Base-by-base conservation (phyloP, 1,139 yeast genomes). In the Yarrowia galli region DNA sequence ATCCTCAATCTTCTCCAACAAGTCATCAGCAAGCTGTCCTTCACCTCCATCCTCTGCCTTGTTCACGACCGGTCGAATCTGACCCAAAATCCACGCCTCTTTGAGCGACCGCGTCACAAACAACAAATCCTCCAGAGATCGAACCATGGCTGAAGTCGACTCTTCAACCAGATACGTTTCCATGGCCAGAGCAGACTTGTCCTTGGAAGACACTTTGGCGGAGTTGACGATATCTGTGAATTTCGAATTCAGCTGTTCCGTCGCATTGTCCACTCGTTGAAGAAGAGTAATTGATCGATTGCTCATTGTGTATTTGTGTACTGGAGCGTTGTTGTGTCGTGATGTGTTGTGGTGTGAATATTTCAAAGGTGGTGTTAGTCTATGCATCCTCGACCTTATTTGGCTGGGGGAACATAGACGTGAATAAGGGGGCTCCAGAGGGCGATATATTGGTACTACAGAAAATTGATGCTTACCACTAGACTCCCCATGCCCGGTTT, bases 71-170 rank as follows among this genome's bases (percentile, higher is more conserved):
- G 79, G 76, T 54, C 74, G 73, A n/a, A 79, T 74, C 69, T 79
- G 81, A 23, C 82, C 82, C 38, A 80, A 72, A 22, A 80, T 74
- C 82, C 82, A 80, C 13, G 81, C 80, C 70, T 80, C 82, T 69
- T 80, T 80, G 58, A 80, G 70, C 36, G 77, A 74, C 25, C 82
- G 72, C 1, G 82, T 78, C 45, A 80, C 76, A 68, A 76, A 77
- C 56, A 80, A 72, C 68, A 80, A 70, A 65, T 80, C 82, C 69
- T 80, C 82, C 6, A 77, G 77, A 0, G 81, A 79, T 3, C 79
- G 74, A n/a, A 79, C 76, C 66, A 77, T 73, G 9, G 78, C 73
- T 0, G 77, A 72, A 7, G 78, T 75, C 69, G 75, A 75, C 48
- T 78, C 74, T 69, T 77, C 79, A 10, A 78, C 76, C 53, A 76